Evolutionary conservation across 2,329 filamentous ascomycete species (phyloP).

Genomic region (Neofusicoccum laricinum): DNA sequence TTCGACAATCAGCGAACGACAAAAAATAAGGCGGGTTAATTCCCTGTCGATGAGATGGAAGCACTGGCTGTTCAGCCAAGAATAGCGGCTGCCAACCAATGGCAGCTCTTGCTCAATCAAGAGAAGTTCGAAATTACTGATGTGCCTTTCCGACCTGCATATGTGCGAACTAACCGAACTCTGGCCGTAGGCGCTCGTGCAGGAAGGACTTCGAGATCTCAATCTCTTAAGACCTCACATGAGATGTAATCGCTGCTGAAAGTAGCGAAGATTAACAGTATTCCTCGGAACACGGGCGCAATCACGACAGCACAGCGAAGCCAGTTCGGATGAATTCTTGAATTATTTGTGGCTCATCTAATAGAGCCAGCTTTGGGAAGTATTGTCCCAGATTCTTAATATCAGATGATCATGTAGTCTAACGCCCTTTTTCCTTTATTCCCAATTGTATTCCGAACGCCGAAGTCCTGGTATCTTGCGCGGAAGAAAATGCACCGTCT

Average conservation of each 20-base stretch:
- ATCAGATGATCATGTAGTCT: too few species aligned
- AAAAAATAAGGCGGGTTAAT: background rate
- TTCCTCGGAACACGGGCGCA: too few species aligned
- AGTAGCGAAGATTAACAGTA: too few species aligned
- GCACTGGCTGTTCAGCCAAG: background rate
- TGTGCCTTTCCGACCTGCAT: background rate
- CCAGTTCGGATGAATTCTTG: background rate
- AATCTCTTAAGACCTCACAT: too few species aligned
- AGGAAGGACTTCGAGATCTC: too few species aligned
- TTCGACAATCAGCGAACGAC: background rate
- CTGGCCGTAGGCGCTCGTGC: too few species aligned
- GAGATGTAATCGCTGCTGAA: too few species aligned
- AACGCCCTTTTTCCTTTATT: background rate
- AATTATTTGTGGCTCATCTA: background rate
- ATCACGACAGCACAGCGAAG: background rate
- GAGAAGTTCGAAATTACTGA: background rate
- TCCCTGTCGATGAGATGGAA: background rate
- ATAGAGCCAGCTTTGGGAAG: background rate
- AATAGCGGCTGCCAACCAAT: background rate
- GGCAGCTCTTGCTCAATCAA: constrained; percentile 3
- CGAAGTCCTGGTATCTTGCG: background rate
- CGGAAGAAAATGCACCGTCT: background rate
- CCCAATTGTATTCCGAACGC: background rate
- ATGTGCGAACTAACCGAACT: background rate
- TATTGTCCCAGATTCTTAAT: background rate